These are phyloP conservation scores for Ochetophila trinervis DNA, from an alignment of 306 rosid species.

Conservation along the genomic window DNA sequence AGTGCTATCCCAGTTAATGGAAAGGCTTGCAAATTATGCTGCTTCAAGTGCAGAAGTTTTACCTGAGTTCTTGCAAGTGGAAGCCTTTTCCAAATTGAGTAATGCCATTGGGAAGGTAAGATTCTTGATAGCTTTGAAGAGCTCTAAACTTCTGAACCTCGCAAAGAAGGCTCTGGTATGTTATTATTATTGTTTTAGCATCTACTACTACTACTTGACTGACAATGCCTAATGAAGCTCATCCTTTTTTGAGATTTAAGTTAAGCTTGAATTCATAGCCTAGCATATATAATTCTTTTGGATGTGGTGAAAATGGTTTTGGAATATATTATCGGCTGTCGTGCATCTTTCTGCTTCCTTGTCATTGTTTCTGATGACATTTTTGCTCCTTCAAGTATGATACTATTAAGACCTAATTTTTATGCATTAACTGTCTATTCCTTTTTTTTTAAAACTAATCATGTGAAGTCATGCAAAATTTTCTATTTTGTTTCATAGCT, in stretches of 20 bases:
- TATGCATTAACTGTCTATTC: slow-evolving; percentile 1
- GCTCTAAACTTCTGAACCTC: background rate
- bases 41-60: slow-evolving; percentile 93
- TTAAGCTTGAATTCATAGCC: too few relatives aligned
- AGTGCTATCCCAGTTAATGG: slow-evolving; percentile 93
- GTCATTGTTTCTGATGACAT: background rate
- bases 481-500: too few relatives aligned
- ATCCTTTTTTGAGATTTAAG: background rate
- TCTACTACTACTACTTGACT: background rate
- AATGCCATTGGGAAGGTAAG: slow-evolving; percentile 91
- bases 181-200: background rate
- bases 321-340: too few relatives aligned
- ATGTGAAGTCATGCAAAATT: background rate
- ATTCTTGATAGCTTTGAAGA: slow-evolving; percentile 18
- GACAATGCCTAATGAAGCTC: background rate
- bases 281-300: too few relatives aligned
- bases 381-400: background rate
- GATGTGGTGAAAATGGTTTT: too few relatives aligned
- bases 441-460: background rate
- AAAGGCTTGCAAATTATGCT: slow-evolving; percentile 95
- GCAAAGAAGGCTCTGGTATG: background rate
- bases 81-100: slow-evolving; percentile 96
- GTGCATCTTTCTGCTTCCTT: background rate
- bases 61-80: slow-evolving; percentile 98
- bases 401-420: background rate